These are phyloP conservation scores for Gossypium schwendimanii DNA, from an alignment of 441 rosid genomes.

Conservation along the genomic window DNA sequence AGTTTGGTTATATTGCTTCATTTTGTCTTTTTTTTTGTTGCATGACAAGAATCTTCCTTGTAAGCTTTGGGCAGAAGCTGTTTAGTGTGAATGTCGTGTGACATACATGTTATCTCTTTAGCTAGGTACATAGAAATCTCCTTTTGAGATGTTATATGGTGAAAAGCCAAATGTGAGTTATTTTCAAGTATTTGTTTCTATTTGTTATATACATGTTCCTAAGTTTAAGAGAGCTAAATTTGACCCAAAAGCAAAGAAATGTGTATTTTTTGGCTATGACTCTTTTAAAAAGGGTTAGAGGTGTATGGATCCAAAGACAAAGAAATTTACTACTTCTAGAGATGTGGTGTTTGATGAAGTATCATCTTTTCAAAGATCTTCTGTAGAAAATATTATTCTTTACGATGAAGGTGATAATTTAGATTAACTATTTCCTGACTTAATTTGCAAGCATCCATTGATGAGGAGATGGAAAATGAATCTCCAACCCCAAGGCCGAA, in stretches of 20 bases:
- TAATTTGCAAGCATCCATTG: too few species aligned
- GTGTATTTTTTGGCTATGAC: neutral
- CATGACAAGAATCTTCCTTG: conserved; percentile 2
- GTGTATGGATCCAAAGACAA: neutral
- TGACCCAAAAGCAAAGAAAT: neutral
- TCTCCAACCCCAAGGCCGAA: too few species aligned
- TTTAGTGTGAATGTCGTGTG: neutral
- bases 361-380: neutral
- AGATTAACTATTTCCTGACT: too few species aligned
- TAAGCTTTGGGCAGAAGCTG: conserved; percentile 11
- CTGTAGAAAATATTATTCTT: too few species aligned
- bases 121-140: neutral
- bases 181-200: neutral
- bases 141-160: conserved; percentile 3
- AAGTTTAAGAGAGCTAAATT: neutral
- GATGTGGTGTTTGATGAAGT: neutral
- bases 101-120: neutral
- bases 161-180: neutral
- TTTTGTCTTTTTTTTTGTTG: neutral
- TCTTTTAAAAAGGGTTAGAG: neutral
- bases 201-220: neutral
- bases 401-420: too few species aligned
- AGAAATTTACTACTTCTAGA: neutral
- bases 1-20: neutral
- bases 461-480: neutral